Base-by-base conservation (phyloP, 345 rosid genomes). In the Murraya koenigii region DNA sequence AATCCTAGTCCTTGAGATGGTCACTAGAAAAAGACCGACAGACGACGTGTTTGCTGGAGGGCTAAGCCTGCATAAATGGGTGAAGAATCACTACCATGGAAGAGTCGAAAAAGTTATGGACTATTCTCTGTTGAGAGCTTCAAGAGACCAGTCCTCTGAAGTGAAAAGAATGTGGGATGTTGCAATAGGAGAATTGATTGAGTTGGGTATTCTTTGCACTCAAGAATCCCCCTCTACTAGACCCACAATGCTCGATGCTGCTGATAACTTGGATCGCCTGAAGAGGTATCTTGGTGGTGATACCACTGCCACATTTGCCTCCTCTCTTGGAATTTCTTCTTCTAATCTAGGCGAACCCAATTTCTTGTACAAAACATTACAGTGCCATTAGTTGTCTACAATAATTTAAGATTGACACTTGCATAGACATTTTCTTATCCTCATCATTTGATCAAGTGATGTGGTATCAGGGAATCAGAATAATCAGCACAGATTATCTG, bases 161-260 rank as follows among this genome's bases (percentile, higher is more conserved):
- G 84, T 81, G 78, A 84, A 66, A 71, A 80, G 79, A 72, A 88
- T 84, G 90, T 86, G 91, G 91, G 89, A 85, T 69, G 84, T 84
- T 23, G 89, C 89, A 32, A 72, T 82, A 0, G 82, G 59, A 36
- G 88, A 88, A 80, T 66, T 89, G 77, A 73, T 84, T 3, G 93
- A 89, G 63, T 66, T 89, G 54, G 93, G 93, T 20, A 80, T 89
- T 76, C 88, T 88, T 25, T 88, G 91, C 85, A 88, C 91, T 0
- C 91, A 85, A 74, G 89, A 86, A n/a, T 76, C 83, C 6, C 93
- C 90, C 22, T 84, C 89, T 26, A 77, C 77, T 3, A 82, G 90
- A 76, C 93, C 93, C 10, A 88, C 87, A 19, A 89, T 89, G 93
- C 87, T 88, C 2, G 90, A 88, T 74, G 88, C 84, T 3, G 93